Percentiles rank a stretch among this genome's conserved stretches.
phyloP scores from a whole-genome alignment of 257 asterid genomes.

The Thymus quinquecostatus region DNA sequence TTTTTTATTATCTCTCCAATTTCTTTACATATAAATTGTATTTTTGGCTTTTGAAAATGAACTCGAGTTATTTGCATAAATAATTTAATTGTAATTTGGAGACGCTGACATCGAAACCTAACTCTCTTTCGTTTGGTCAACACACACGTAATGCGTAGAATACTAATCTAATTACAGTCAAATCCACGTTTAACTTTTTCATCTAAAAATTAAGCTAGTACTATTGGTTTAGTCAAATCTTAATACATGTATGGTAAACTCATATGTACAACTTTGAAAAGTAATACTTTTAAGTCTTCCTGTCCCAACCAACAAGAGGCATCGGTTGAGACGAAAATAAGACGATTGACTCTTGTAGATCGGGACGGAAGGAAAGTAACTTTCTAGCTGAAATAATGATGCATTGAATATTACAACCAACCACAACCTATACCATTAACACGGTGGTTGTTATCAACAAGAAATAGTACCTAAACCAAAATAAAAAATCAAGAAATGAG shows the following conservation, averaged over 20 bases:
- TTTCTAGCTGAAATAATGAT: not conserved
- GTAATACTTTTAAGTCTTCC: too few relatives aligned
- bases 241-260: not conserved
- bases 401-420: not conserved
- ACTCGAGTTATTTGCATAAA: too few relatives aligned
- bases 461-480: not conserved
- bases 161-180: not conserved
- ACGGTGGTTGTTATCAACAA: not conserved
- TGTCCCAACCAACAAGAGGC: too few relatives aligned
- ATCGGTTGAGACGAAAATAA: too few relatives aligned
- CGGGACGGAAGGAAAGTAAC: too few relatives aligned
- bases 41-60: too few relatives aligned
- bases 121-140: too few relatives aligned
- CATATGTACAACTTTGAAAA: not conserved
- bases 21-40: too few relatives aligned
- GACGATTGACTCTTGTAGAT: too few relatives aligned
- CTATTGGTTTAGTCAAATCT: not conserved
- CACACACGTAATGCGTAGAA: not conserved
- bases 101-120: too few relatives aligned
- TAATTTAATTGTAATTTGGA: too few relatives aligned
- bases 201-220: not conserved
- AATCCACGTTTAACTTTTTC: conserved; percentile 5
- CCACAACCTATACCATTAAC: not conserved
- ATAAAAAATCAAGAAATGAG: not conserved
- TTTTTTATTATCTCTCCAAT: not conserved